Base-by-base conservation (phyloP, 306 rosid genomes). In the Biancaea sappan region DNA sequence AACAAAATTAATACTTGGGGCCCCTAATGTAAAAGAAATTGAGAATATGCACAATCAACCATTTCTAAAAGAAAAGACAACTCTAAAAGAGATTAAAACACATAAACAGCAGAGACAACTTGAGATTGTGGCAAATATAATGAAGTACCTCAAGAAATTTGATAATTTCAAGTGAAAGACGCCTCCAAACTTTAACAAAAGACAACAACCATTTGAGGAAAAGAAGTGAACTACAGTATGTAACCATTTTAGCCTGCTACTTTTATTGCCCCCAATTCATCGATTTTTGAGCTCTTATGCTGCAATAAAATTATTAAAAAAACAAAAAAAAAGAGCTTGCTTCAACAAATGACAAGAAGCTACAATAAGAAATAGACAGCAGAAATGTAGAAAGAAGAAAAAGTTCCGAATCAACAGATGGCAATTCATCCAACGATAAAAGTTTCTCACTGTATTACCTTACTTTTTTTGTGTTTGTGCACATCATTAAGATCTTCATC, bases 391-490 rank as follows among this genome's bases (percentile, higher is more conserved):
- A 37, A n/a, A 48, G 69, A 62, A 65, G 24, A 57, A 8, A 57
- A 21, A 41, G n/a, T 40, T 2, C 29, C 6, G 40, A 61, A 31
- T n/a, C 19, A 22, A 57, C 9, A 9, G 8, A 67, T 40, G 32
- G 62, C 48, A 66, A 44, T 34, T 41, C 52, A 50, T 64, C 68
- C 24, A 2, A n/a, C 68, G 43, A 71, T 15, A 74, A 74, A 66
- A 71, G 22, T 8, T 47, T 51, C 60, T 58, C 61, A 71, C 54
- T 81, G 34, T 75, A 86, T 94, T 92, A 94, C 99, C 99, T 95
- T 95, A 80, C 96, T 95, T 86, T 90, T 95, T 86, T 92, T 95
- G 90, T 92, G 99, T 67, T 90, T 90, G 89, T 95, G 96, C 78
- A 88, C 82, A 75, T 95, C 96, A 69, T 83, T 87, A 69, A 83